These are phyloP conservation scores for Pseudozyma sp. DNA, from an alignment of 1,284 basidiomycete genomes.

Conservation along the genomic window DNA sequence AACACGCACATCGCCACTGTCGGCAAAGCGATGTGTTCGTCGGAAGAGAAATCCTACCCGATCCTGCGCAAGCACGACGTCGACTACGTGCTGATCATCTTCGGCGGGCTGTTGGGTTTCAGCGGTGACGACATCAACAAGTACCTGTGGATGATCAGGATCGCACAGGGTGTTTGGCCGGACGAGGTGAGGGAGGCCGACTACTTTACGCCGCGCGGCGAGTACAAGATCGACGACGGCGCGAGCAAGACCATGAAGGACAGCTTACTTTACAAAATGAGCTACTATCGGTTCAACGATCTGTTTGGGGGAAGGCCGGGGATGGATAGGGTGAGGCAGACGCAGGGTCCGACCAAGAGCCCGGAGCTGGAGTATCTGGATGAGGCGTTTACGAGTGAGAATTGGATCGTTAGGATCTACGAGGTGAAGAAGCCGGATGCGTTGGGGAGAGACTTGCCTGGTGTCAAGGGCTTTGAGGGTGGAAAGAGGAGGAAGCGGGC, in stretches of 20 bases:
- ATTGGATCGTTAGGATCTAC: conserved; percentile 79
- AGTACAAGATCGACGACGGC: conserved; percentile 90
- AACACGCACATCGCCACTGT: conserved; percentile 75
- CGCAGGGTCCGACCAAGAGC: conserved; percentile 42
- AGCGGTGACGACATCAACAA: conserved; percentile 99
- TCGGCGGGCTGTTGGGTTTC: conserved; percentile 95
- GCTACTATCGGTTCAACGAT: conserved; percentile 67
- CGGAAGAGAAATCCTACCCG: conserved; percentile 94
- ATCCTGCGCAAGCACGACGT: conserved; percentile 98
- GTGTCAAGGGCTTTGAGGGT: conserved; percentile 81
- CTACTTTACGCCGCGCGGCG: conserved; percentile 93
- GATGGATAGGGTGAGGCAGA: conserved; percentile 62
- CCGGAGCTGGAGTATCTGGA: conserved; percentile 65
- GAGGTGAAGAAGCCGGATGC: conserved; percentile 94
- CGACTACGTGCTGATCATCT: conserved; percentile 96
- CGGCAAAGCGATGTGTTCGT: conserved; percentile 83
- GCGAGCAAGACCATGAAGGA: conserved; percentile 93
- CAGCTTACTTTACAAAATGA: conserved; percentile 79
- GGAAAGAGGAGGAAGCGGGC: conserved; percentile 81
- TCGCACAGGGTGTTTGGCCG: conserved; percentile 98
- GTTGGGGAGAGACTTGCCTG: conserved; percentile 79
- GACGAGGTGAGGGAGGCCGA: conserved; percentile 94
- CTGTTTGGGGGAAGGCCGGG: conserved; percentile 69
- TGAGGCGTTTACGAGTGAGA: conserved; percentile 67
- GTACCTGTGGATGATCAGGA: conserved; percentile 87